Percentiles rank a stretch among this genome's conserved stretches.
Conservation (phyloP, 345 rosid genomes). For the Camelina sativa region DNA sequence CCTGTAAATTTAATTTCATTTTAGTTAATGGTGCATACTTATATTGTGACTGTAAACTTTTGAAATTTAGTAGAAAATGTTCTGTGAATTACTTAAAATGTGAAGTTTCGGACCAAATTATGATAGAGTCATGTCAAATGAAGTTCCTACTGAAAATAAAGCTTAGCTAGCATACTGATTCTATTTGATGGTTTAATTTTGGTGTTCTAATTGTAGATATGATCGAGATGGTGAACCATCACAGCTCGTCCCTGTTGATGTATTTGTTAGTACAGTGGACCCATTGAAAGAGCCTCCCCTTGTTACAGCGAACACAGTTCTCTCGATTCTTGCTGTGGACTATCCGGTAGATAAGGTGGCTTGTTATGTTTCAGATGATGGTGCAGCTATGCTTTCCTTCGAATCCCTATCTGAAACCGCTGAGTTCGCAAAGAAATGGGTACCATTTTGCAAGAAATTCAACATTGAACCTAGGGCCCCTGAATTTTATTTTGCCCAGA, state of each 20-base stretch:
- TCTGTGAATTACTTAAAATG: neutral
- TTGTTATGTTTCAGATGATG: slow-evolving; percentile 99
- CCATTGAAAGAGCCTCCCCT: slow-evolving; percentile 99
- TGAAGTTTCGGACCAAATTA: slow-evolving; percentile 20
- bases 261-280: slow-evolving; percentile 99
- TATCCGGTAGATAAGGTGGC: slow-evolving; percentile 99
- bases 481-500: slow-evolving; percentile 96
- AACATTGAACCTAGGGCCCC: slow-evolving; percentile 98
- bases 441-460: slow-evolving; percentile 99
- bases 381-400: slow-evolving; percentile 98
- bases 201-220: slow-evolving; percentile 59
- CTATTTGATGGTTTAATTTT: slow-evolving; percentile 15
- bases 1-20: neutral
- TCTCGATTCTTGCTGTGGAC: slow-evolving; percentile 97
- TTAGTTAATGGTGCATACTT: no score
- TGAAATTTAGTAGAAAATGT: no score
- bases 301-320: slow-evolving; percentile 94
- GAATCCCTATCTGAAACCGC: slow-evolving; percentile 99
- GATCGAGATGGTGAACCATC: slow-evolving; percentile 99
- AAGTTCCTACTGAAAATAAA: slow-evolving; percentile 4
- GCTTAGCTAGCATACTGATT: slow-evolving; percentile 2
- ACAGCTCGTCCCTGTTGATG: slow-evolving; percentile 89
- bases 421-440: slow-evolving; percentile 99
- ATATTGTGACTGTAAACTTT: neutral
- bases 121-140: slow-evolving; percentile 15